Percentiles rank a stretch among this genome's conserved stretches.
These are phyloP conservation scores for Podaxis mareebaensis DNA, from an alignment of 768 basidiomycete species.

Conservation along the genomic window DNA sequence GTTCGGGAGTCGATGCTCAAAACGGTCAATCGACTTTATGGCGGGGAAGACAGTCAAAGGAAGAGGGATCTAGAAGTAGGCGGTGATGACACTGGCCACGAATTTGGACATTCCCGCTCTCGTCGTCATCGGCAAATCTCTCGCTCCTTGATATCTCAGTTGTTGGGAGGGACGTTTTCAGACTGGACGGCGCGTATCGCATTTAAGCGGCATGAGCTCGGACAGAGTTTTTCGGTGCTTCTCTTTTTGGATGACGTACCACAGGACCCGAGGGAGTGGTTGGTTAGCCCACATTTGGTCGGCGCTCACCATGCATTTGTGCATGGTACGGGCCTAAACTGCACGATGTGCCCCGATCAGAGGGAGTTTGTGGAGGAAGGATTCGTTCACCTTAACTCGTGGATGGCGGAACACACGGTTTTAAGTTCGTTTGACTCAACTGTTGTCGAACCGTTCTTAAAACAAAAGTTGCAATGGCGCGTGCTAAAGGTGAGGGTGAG, in stretches of 20 bases:
- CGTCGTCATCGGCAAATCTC: not conserved
- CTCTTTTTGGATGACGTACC: slow-evolving; percentile 48
- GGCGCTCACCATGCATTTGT: slow-evolving; percentile 48
- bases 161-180: slow-evolving; percentile 17
- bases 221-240: slow-evolving; percentile 42
- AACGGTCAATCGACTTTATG: slow-evolving; percentile 33
- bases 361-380: slow-evolving; percentile 32
- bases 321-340: slow-evolving; percentile 27
- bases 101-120: not conserved
- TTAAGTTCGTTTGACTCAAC: slow-evolving; percentile 30
- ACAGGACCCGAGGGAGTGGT: slow-evolving; percentile 38
- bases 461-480: slow-evolving; percentile 37
- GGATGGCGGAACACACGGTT: slow-evolving; percentile 27
- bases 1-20: slow-evolving; percentile 28
- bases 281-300: slow-evolving; percentile 33
- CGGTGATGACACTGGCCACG: not conserved
- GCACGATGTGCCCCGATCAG: slow-evolving; percentile 39
- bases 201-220: slow-evolving; percentile 44
- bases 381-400: slow-evolving; percentile 39
- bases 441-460: slow-evolving; percentile 38
- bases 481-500: slow-evolving; percentile 27
- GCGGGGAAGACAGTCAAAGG: not conserved
- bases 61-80: not conserved
- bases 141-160: not conserved
- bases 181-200: slow-evolving; percentile 47